Conservation (phyloP, 2,329 filamentous ascomycete genomes). For the Nigrospora osmanthi region DNA sequence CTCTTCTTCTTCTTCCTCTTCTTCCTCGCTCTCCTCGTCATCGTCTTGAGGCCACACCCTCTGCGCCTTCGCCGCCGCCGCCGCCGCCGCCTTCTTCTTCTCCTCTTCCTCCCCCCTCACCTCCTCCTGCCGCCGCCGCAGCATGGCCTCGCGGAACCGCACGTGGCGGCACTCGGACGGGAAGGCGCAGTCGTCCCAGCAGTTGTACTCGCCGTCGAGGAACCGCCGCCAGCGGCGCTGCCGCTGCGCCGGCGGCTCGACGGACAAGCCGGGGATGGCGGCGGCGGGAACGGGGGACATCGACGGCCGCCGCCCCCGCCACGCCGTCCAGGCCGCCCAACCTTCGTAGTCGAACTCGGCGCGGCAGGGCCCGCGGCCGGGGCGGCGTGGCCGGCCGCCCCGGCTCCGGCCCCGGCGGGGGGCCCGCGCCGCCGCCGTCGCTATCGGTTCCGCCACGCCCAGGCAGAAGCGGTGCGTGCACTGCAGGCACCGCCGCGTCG, state of each 20-base stretch:
- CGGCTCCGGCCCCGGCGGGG: no score
- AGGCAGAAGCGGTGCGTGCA: constrained; percentile 18
- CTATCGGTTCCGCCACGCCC: constrained; percentile 1
- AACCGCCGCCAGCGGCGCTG: constrained; percentile 16
- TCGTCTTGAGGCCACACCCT: not conserved
- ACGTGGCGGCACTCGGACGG: constrained; percentile 33
- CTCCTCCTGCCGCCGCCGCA: constrained; percentile 31
- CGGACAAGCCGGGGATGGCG: no score
- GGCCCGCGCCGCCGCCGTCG: not conserved
- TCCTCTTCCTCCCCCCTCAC: no score
- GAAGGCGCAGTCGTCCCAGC: constrained; percentile 25
- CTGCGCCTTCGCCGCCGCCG: constrained; percentile 19
- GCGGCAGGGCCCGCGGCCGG: constrained; percentile 8
- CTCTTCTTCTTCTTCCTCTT: not conserved
- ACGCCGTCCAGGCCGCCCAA: constrained; percentile 20
- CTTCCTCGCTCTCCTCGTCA: no score
- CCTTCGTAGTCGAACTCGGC: constrained; percentile 20
- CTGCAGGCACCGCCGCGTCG: constrained; percentile 24
- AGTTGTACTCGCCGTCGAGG: constrained; percentile 10
- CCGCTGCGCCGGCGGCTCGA: no score
- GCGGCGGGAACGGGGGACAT: no score
- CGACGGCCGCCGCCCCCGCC: constrained; percentile 17
- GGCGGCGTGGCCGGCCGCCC: no score
- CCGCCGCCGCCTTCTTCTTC: constrained; percentile 33
- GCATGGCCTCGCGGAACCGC: constrained; percentile 16